Conservation (phyloP, 345 rosid genomes). For the Bruguiera parviflora region DNA sequence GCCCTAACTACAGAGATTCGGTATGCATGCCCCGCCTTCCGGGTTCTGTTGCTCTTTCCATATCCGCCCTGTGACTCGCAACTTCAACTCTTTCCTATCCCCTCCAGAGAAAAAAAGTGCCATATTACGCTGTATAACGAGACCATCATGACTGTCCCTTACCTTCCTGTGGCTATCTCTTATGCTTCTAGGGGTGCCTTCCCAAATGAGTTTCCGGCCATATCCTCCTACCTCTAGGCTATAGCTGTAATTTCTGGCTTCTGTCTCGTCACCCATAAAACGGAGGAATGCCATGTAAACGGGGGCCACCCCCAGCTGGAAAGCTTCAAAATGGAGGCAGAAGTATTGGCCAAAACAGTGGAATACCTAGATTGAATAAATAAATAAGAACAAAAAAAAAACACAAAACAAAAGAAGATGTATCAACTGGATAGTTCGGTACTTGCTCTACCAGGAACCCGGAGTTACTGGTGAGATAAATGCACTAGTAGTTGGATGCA, state of each 20-base stretch:
- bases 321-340: conserved; percentile 96
- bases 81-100: conserved; percentile 89
- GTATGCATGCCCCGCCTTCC: conserved; percentile 82
- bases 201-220: conserved; percentile 87
- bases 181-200: conserved; percentile 85
- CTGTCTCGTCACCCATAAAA: conserved; percentile 90
- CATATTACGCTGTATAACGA: conserved; percentile 85
- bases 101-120: conserved; percentile 97
- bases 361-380: conserved; percentile 51
- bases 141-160: conserved; percentile 90
- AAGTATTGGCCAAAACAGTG: conserved; percentile 94
- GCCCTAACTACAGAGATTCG: conserved; percentile 70
- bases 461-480: background rate
- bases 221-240: conserved; percentile 95
- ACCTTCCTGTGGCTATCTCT: conserved; percentile 95
- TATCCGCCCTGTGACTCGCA: conserved; percentile 84
- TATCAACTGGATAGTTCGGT: conserved; percentile 10
- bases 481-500: too few relatives aligned
- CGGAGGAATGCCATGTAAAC: conserved; percentile 94
- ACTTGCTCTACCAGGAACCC: background rate
- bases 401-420: conserved; percentile 7
- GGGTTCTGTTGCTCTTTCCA: conserved; percentile 94
- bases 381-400: conserved; percentile 16
- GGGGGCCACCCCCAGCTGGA: conserved; percentile 96
- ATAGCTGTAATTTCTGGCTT: conserved; percentile 83